phyloP scores from a whole-genome alignment of 768 basidiomycete species.

The Serendipita indica region DNA sequence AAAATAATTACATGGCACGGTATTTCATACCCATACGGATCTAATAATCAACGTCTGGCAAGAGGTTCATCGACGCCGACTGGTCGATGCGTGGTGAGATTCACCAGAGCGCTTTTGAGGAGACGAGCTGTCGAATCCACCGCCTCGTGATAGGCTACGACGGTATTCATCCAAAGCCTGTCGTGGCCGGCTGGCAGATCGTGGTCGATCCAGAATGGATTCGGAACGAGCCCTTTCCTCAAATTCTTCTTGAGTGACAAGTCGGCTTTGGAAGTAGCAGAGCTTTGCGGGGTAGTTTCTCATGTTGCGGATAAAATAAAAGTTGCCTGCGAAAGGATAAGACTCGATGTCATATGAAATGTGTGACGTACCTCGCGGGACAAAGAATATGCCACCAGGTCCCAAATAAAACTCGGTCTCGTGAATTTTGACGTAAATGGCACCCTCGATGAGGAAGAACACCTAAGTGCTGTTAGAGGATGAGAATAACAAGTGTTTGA shows the following conservation, averaged over 20 bases:
- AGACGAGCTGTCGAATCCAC: background rate
- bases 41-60: too few species aligned
- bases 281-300: conserved; percentile 61
- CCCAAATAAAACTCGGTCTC: conserved; percentile 62
- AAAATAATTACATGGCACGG: too few species aligned
- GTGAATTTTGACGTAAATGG: conserved; percentile 74
- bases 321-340: conserved; percentile 46
- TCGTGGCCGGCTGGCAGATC: too few species aligned
- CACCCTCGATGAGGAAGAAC: conserved; percentile 76
- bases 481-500: background rate
- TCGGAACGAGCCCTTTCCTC: background rate
- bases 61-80: background rate
- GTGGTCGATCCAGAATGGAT: too few species aligned
- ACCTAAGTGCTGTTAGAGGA: too few species aligned
- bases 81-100: background rate
- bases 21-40: too few species aligned
- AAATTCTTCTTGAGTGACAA: conserved; percentile 23
- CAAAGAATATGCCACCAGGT: conserved; percentile 74
- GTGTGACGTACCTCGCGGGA: conserved; percentile 58
- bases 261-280: conserved; percentile 82
- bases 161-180: too few species aligned
- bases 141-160: too few species aligned
- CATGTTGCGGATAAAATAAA: conserved; percentile 82
- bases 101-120: background rate
- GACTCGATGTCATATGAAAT: background rate